Evolutionary conservation across 2,329 filamentous ascomycete genomes (phyloP).

Genomic region (Trichoderma gracile): DNA sequence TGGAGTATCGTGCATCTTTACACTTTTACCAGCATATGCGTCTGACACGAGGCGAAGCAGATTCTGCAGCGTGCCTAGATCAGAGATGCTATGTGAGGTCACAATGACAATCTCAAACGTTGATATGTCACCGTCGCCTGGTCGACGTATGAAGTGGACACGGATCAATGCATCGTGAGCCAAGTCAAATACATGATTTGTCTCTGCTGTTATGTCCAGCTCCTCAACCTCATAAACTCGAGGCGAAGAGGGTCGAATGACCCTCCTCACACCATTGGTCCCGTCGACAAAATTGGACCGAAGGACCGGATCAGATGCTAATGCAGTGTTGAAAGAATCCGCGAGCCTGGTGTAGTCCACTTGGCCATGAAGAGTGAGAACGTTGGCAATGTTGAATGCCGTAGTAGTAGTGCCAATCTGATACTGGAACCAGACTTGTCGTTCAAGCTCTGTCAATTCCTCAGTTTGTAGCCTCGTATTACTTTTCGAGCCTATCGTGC

Average conservation of each 20-base stretch:
- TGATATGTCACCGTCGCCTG: neutral
- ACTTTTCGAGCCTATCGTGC: neutral
- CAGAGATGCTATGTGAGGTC: slow-evolving; percentile 20
- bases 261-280: neutral
- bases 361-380: neutral
- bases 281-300: neutral
- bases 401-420: slow-evolving; percentile 16
- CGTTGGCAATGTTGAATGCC: slow-evolving; percentile 22
- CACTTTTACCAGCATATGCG: neutral
- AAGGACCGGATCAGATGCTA: neutral
- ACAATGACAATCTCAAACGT: slow-evolving; percentile 12
- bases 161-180: neutral
- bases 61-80: slow-evolving; percentile 22
- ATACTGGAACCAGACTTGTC: slow-evolving; percentile 24
- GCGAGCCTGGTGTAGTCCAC: neutral
- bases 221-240: neutral
- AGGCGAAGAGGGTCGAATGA: neutral
- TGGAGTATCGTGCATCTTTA: neutral
- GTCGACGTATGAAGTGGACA: neutral
- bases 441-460: slow-evolving; percentile 15
- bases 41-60: slow-evolving; percentile 14
- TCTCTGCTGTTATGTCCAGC: neutral
- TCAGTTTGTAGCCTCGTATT: neutral
- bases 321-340: neutral
- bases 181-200: neutral